Evolutionary conservation across 306 rosid species (phyloP).

Genomic region (Urtica urens): DNA sequence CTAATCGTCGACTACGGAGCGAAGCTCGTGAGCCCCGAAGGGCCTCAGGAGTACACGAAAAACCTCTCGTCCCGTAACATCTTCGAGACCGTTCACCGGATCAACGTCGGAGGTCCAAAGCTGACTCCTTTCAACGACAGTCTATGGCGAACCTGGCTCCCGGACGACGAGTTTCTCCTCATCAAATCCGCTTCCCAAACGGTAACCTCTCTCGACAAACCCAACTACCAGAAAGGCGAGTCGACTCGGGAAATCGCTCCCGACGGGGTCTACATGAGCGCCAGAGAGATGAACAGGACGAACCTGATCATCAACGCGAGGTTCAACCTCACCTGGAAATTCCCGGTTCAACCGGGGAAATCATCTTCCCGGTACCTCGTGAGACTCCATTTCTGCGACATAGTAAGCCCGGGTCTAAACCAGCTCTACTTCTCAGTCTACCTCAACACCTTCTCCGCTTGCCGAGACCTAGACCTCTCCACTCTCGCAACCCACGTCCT

Average conservation of each 20-base stretch:
- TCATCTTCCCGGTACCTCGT: slow-evolving; percentile 47
- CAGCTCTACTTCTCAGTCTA: slow-evolving; percentile 70
- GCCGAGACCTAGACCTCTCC: slow-evolving; percentile 74
- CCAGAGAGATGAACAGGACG: slow-evolving; percentile 73
- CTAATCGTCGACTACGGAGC: slow-evolving; percentile 60
- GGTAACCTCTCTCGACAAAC: slow-evolving; percentile 38
- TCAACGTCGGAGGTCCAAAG: slow-evolving; percentile 70
- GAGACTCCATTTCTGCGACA: slow-evolving; percentile 86
- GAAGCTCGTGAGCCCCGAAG: slow-evolving; percentile 39
- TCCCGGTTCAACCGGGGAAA: slow-evolving; percentile 39
- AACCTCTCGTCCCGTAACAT: slow-evolving; percentile 51
- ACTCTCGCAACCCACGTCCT: slow-evolving; percentile 36
- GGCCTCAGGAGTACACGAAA: slow-evolving; percentile 33
- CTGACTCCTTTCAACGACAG: slow-evolving; percentile 88
- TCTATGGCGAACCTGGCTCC: slow-evolving; percentile 90
- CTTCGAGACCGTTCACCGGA: slow-evolving; percentile 66
- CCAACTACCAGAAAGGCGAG: slow-evolving; percentile 59
- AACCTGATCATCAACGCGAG: slow-evolving; percentile 27
- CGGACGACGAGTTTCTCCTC: slow-evolving; percentile 63
- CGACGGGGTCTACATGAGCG: slow-evolving; percentile 77
- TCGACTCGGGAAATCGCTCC: slow-evolving; percentile 68
- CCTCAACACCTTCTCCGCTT: slow-evolving; percentile 63
- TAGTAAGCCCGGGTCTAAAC: slow-evolving; percentile 57
- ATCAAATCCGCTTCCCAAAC: slow-evolving; percentile 58
- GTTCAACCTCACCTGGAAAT: slow-evolving; percentile 79